Evolutionary conservation across 768 basidiomycete genomes (phyloP).

Genomic region (Leccinellum rugosiceps): DNA sequence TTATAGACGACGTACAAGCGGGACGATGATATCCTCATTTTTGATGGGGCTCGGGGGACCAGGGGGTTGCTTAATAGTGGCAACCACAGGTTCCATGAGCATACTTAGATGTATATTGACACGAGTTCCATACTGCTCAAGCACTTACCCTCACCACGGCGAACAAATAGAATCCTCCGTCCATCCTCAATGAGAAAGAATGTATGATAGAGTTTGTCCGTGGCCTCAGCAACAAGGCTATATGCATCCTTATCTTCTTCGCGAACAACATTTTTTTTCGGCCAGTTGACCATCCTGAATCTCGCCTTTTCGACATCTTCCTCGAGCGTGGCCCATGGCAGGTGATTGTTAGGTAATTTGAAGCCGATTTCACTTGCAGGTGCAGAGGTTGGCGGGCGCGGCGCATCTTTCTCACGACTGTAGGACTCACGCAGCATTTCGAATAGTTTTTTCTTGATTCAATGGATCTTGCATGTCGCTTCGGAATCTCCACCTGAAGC

Average conservation of each 20-base stretch:
- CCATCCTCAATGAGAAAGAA: neutral
- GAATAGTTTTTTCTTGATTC: constrained; percentile 1
- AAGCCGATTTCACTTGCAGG: neutral
- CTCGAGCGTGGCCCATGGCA: neutral
- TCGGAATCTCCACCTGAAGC: neutral
- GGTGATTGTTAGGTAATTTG: neutral
- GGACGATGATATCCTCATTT: neutral
- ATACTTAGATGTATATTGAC: neutral
- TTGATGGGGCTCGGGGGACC: neutral
- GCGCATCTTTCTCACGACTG: neutral
- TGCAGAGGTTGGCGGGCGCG: neutral
- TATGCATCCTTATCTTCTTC: neutral
- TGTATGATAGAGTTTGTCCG: neutral
- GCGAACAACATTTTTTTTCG: neutral
- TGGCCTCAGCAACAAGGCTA: neutral
- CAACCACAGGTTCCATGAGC: neutral
- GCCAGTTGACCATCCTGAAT: neutral
- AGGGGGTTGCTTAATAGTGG: neutral
- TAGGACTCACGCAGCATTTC: constrained; percentile 10
- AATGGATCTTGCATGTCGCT: neutral
- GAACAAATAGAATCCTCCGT: neutral
- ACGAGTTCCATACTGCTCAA: neutral
- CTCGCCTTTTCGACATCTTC: neutral
- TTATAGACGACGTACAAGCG: neutral
- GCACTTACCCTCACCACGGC: neutral